Percentiles rank a stretch among this genome's conserved stretches.
Evolutionary conservation across 352 stramenopile genomes (phyloP).

Genomic region (Phytophthora parvispora): DNA sequence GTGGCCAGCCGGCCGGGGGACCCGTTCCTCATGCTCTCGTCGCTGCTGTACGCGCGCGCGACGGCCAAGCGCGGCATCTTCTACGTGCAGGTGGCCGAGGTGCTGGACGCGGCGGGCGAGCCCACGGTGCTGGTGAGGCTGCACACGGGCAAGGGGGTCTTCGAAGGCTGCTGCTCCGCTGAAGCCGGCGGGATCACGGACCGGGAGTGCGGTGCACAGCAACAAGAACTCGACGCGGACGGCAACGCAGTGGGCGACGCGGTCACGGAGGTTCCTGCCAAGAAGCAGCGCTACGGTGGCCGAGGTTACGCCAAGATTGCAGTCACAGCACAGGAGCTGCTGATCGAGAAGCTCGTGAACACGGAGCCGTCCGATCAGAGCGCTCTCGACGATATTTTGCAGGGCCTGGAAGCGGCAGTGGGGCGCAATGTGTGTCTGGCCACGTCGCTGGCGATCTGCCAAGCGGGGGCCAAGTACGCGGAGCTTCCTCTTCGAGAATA

Average conservation of each 20-base stretch:
- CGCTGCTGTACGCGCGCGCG: constrained; percentile 63
- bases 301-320: constrained; percentile 48
- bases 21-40: constrained; percentile 77
- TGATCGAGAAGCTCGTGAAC: constrained; percentile 54
- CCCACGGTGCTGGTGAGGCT: constrained; percentile 63
- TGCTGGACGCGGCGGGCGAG: constrained; percentile 52
- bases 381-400: constrained; percentile 47
- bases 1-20: constrained; percentile 71
- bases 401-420: constrained; percentile 49
- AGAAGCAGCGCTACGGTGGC: constrained; percentile 53
- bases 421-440: constrained; percentile 71
- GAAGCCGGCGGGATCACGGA: constrained; percentile 47
- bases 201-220: constrained; percentile 3
- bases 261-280: constrained; percentile 20
- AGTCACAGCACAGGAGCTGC: constrained; percentile 37
- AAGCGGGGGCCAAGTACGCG: constrained; percentile 69
- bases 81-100: constrained; percentile 64
- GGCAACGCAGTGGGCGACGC: neutral
- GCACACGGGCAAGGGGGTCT: constrained; percentile 79
- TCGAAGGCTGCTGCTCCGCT: constrained; percentile 60
- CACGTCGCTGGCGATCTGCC: constrained; percentile 67
- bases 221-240: constrained; percentile 10
- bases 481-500: constrained; percentile 68
- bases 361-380: constrained; percentile 62
- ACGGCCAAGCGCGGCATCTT: constrained; percentile 78